These are phyloP conservation scores for Tylopilus sp. DNA, from an alignment of 768 basidiomycete genomes.

Conservation along the genomic window DNA sequence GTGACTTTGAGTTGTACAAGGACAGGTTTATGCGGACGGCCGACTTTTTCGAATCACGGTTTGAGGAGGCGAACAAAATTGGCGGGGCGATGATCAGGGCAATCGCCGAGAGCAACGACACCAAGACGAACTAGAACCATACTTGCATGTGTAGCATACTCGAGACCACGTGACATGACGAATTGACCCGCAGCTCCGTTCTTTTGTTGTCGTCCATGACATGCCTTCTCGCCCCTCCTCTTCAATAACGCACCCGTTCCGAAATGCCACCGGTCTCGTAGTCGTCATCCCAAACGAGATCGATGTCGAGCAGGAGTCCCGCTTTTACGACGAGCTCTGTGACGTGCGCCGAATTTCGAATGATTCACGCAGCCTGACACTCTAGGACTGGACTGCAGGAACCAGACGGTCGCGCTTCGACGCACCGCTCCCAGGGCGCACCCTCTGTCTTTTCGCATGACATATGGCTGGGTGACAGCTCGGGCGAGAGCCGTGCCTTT, in stretches of 20 bases:
- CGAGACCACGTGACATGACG: neutral
- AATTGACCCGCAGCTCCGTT: neutral
- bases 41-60: conserved; percentile 80
- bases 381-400: conserved; percentile 7
- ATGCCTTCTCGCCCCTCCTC: conserved; percentile 11
- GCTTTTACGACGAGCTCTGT: conserved; percentile 62
- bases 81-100: conserved; percentile 90
- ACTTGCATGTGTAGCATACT: no score
- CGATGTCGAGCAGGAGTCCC: conserved; percentile 65
- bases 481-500: conserved; percentile 51
- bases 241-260: conserved; percentile 40
- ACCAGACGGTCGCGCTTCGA: conserved; percentile 21
- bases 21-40: conserved; percentile 77
- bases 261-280: conserved; percentile 43
- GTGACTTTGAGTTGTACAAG: conserved; percentile 85
- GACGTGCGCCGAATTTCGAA: conserved; percentile 36
- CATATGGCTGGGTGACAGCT: conserved; percentile 66
- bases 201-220: neutral
- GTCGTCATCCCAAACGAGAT: conserved; percentile 57
- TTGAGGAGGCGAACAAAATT: conserved; percentile 79
- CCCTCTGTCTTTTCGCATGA: conserved; percentile 64
- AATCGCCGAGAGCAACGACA: conserved; percentile 55
- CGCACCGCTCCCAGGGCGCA: conserved; percentile 31
- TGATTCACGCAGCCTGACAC: neutral
- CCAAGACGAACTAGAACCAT: neutral